Percentiles rank a stretch among this genome's conserved stretches.
These are phyloP conservation scores for Colletotrichum sp. DNA, from an alignment of 2,329 filamentous ascomycete species.

Conservation along the genomic window DNA sequence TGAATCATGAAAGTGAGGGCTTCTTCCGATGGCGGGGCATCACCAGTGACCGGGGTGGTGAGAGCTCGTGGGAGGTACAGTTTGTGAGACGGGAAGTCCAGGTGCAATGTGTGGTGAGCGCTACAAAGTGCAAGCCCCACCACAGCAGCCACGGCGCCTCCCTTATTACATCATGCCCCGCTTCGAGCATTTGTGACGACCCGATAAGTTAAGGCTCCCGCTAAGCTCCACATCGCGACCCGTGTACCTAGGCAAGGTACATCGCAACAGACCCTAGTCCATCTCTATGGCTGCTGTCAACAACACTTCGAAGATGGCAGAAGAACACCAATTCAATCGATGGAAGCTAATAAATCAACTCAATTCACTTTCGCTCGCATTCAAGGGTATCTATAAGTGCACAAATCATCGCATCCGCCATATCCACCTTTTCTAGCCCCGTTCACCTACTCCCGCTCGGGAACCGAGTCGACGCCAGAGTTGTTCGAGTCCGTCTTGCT, in stretches of 20 bases:
- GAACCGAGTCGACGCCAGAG: not conserved
- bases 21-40: constrained; percentile 15
- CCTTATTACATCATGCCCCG: constrained; percentile 21
- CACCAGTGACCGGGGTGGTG: not conserved
- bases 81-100: not conserved
- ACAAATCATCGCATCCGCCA: not conserved
- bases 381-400: not conserved
- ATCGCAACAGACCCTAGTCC: not conserved
- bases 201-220: constrained; percentile 9
- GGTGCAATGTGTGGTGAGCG: constrained; percentile 5
- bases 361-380: not conserved
- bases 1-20: constrained; percentile 14
- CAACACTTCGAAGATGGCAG: not conserved
- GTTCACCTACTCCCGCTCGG: not conserved
- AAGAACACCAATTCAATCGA: not conserved
- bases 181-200: constrained; percentile 7
- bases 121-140: constrained; percentile 6
- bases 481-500: not conserved
- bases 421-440: not conserved
- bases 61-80: not conserved
- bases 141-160: not conserved
- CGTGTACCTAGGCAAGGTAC: not conserved
- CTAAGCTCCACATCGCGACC: not conserved
- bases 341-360: not conserved
- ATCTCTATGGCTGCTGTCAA: not conserved